A percentile compares a stretch with the other conserved stretches of the same genome.
Evolutionary conservation across 2,329 filamentous ascomycete species (phyloP).

Genomic region (Arthroderma uncinatum): DNA sequence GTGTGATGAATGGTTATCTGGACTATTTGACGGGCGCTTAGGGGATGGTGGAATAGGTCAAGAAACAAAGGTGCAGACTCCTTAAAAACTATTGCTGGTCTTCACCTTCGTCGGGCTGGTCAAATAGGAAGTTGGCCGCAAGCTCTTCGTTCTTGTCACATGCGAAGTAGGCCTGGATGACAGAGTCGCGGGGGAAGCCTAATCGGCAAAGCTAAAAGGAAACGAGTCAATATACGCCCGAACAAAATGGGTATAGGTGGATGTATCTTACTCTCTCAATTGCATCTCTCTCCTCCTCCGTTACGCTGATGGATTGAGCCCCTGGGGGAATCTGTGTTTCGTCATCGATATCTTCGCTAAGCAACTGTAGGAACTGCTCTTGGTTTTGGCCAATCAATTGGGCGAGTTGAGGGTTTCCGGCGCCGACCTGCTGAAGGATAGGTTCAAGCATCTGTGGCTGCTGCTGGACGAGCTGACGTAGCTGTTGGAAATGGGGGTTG

Average conservation of each 20-base stretch:
- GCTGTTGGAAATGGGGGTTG: conserved; percentile 95
- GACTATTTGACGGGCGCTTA: background rate
- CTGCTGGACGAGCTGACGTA: conserved; percentile 93
- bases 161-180: conserved; percentile 96
- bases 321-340: conserved; percentile 70
- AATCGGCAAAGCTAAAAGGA: conserved; percentile 66
- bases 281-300: conserved; percentile 89
- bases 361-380: conserved; percentile 80
- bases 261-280: conserved; percentile 72
- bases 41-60: background rate
- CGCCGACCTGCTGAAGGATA: conserved; percentile 88
- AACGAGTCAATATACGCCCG: background rate
- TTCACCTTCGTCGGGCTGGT: conserved; percentile 77
- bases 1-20: background rate
- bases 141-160: conserved; percentile 99
- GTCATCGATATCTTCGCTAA: conserved; percentile 78
- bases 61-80: background rate
- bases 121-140: conserved; percentile 94
- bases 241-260: background rate
- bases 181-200: conserved; percentile 83
- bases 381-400: conserved; percentile 85
- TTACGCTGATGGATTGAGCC: conserved; percentile 63
- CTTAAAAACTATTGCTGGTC: conserved; percentile 10
- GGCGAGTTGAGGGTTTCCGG: conserved; percentile 88
- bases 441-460: conserved; percentile 98